phyloP scores from a whole-genome alignment of 768 basidiomycete genomes.

The Kwoniella heveanensis region DNA sequence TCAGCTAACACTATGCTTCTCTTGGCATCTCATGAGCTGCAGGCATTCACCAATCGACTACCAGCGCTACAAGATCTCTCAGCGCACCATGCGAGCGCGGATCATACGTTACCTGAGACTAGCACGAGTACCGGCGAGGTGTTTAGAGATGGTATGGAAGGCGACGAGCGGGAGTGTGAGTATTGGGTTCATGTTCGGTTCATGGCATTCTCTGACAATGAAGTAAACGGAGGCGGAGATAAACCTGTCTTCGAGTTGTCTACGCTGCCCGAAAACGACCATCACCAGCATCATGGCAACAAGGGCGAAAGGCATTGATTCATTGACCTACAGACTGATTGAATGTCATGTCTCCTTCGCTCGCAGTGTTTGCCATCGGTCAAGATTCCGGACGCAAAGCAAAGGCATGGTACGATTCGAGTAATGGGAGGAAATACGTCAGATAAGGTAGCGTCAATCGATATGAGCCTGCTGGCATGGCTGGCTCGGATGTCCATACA shows the following conservation, averaged over 20 bases:
- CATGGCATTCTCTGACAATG: not conserved
- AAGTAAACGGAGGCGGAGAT: no score
- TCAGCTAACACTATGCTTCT: no score
- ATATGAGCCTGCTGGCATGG: no score
- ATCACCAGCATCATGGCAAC: no score
- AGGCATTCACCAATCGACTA: slow-evolving; percentile 52
- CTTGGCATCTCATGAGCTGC: not conserved
- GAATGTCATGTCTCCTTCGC: not conserved
- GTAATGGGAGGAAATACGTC: slow-evolving; percentile 22
- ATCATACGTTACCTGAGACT: slow-evolving; percentile 75
- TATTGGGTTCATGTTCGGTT: slow-evolving; percentile 17
- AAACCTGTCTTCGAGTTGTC: no score
- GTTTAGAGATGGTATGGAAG: slow-evolving; percentile 88
- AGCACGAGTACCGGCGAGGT: slow-evolving; percentile 72
- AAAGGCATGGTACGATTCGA: slow-evolving; percentile 77
- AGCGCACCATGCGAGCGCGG: slow-evolving; percentile 54
- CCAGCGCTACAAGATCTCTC: slow-evolving; percentile 53
- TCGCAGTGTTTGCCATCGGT: slow-evolving; percentile 77
- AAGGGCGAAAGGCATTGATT: no score
- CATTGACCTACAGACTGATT: no score
- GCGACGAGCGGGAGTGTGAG: slow-evolving; percentile 88
- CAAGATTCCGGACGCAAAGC: slow-evolving; percentile 77
- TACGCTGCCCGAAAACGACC: no score
- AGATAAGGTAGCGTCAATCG: not conserved
- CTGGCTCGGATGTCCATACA: no score